Percentiles rank a stretch among this genome's conserved stretches.
phyloP scores from a whole-genome alignment of 2,329 filamentous ascomycete genomes.

The Pseudogymnoascus sp. region DNA sequence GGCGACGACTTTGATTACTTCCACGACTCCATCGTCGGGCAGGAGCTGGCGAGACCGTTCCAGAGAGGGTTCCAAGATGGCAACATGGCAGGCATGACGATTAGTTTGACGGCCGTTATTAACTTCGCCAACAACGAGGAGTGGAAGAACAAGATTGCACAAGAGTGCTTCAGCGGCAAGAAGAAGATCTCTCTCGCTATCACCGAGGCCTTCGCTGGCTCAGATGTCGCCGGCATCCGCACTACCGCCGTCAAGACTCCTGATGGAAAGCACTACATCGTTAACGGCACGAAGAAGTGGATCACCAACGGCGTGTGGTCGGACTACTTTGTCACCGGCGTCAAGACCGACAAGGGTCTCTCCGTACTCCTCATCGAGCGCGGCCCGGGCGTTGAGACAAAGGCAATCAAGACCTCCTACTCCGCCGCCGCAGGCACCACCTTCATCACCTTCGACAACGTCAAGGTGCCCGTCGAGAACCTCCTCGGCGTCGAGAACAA shows the following conservation, averaged over 20 bases:
- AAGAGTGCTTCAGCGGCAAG: conserved; percentile 67
- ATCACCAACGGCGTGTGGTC: conserved; percentile 73
- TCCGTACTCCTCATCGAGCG: conserved; percentile 68
- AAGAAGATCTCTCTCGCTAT: conserved; percentile 87
- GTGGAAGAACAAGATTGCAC: conserved; percentile 57
- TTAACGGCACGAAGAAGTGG: conserved; percentile 76
- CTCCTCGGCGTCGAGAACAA: conserved; percentile 76
- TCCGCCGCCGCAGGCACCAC: conserved; percentile 70
- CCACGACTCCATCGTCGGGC: conserved; percentile 67
- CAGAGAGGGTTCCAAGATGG: conserved; percentile 78
- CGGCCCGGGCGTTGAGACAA: conserved; percentile 66
- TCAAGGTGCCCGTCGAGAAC: conserved; percentile 73
- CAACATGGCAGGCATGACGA: conserved; percentile 80
- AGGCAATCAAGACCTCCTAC: conserved; percentile 72
- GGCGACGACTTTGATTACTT: conserved; percentile 82
- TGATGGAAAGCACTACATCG: conserved; percentile 64
- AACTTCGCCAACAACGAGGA: conserved; percentile 64
- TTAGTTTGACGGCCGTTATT: conserved; percentile 68
- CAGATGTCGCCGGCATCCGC: conserved; percentile 69
- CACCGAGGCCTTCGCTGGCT: conserved; percentile 80
- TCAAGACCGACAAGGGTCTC: conserved; percentile 70
- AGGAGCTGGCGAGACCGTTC: conserved; percentile 64
- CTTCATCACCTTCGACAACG: conserved; percentile 75
- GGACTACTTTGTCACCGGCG: conserved; percentile 78
- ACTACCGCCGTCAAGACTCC: conserved; percentile 70